phyloP scores from a whole-genome alignment of 2,329 filamentous ascomycete genomes.

The Cercospora sp. region DNA sequence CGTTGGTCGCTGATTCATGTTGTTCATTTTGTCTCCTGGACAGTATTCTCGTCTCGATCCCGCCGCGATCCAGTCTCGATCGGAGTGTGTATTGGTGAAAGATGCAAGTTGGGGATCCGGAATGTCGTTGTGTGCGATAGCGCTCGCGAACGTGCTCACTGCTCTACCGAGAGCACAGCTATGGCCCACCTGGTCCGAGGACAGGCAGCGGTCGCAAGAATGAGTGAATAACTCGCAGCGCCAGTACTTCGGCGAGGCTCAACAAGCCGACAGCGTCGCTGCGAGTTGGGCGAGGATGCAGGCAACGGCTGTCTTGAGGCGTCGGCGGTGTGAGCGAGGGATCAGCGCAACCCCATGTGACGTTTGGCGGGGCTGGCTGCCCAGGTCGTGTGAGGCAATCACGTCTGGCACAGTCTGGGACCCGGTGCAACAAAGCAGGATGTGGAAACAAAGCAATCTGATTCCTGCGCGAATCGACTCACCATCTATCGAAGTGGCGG shows the following conservation, averaged over 20 bases:
- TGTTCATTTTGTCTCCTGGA: constrained; percentile 9
- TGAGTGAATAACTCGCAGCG: neutral
- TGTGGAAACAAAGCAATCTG: neutral
- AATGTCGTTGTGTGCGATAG: neutral
- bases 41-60: neutral
- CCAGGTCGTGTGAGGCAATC: constrained; percentile 2
- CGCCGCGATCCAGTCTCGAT: neutral
- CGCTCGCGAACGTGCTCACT: constrained; percentile 8
- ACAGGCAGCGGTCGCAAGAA: neutral
- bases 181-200: neutral
- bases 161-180: neutral
- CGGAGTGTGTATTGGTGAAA: neutral
- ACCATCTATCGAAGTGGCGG: neutral
- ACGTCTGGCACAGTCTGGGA: neutral
- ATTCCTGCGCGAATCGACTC: neutral
- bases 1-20: constrained; percentile 16
- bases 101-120: neutral
- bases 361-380: constrained; percentile 1
- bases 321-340: constrained; percentile 4
- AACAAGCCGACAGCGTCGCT: neutral
- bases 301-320: neutral
- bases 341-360: constrained; percentile 2
- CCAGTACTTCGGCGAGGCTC: neutral
- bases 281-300: neutral
- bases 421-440: neutral